Evolutionary conservation across 1,284 basidiomycete genomes (phyloP).

Genomic region (Marasmius oreades): DNA sequence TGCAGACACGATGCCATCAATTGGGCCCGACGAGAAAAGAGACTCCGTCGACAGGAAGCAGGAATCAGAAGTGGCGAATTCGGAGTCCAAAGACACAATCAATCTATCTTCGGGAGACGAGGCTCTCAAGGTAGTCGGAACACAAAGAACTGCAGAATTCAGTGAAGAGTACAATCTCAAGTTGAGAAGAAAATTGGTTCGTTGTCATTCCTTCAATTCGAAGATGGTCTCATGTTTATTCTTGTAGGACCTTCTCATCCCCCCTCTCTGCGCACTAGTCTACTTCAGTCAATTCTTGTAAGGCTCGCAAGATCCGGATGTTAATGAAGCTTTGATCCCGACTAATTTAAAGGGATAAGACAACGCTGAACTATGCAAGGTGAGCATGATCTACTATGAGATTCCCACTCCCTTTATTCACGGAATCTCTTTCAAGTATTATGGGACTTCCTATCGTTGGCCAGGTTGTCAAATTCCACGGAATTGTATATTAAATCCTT

Average conservation of each 20-base stretch:
- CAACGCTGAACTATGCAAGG: constrained; percentile 66
- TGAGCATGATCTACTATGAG: constrained; percentile 13
- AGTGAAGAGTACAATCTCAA: constrained; percentile 58
- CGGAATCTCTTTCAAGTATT: constrained; percentile 34
- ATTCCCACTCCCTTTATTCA: constrained; percentile 6
- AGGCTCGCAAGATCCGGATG: constrained; percentile 13
- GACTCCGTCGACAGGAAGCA: neutral
- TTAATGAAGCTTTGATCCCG: neutral
- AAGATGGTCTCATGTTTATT: neutral
- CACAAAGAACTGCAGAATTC: constrained; percentile 47
- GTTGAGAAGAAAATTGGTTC: constrained; percentile 56
- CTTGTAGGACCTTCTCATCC: constrained; percentile 51
- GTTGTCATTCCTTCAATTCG: constrained; percentile 15
- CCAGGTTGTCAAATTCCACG: constrained; percentile 35
- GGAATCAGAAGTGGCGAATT: constrained; percentile 1
- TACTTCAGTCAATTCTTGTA: constrained; percentile 68
- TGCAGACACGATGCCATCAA: neutral
- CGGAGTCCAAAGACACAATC: constrained; percentile 16
- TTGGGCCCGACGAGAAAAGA: constrained; percentile 16
- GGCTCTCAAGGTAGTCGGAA: constrained; percentile 55
- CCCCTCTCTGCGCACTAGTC: constrained; percentile 60
- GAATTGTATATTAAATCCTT: constrained; percentile 9
- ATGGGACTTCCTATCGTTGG: constrained; percentile 65
- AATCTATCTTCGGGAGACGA: constrained; percentile 47
- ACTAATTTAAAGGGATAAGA: constrained; percentile 51